Evolutionary conservation across 495 filamentous ascomycete species (phyloP).

Genomic region (Penicillium robsamsonii): DNA sequence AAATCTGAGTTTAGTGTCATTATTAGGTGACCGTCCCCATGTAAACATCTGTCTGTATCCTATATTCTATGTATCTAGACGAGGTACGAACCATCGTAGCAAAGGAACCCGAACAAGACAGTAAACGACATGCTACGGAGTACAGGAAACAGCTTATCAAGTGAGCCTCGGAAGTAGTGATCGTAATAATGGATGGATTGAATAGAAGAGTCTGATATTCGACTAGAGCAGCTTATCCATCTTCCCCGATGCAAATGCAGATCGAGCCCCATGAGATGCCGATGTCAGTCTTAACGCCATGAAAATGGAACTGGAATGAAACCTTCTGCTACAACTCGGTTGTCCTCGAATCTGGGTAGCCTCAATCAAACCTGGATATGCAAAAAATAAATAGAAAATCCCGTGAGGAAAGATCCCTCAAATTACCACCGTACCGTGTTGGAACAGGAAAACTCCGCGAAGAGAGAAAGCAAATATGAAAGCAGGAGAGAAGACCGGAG

Average conservation of each 20-base stretch:
- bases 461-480: background rate
- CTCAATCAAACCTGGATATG: background rate
- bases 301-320: conserved; percentile 1
- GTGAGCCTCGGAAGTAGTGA: background rate
- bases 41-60: too few relatives aligned
- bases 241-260: background rate
- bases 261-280: background rate
- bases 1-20: background rate
- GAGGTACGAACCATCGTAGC: background rate
- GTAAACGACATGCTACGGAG: background rate
- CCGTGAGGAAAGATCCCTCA: background rate
- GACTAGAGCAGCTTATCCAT: background rate
- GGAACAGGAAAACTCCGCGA: background rate
- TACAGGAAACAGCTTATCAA: background rate
- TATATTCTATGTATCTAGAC: too few relatives aligned
- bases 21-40: background rate
- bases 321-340: background rate
- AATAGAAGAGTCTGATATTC: background rate
- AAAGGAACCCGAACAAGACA: background rate
- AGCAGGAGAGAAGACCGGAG: conserved; percentile 2
- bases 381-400: background rate
- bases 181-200: background rate
- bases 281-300: background rate
- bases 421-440: background rate
- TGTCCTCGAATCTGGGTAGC: background rate